Evolutionary conservation across 225 moss, liverwort and hornwort genomes (phyloP).

Genomic region (Polytrichum formosum): DNA sequence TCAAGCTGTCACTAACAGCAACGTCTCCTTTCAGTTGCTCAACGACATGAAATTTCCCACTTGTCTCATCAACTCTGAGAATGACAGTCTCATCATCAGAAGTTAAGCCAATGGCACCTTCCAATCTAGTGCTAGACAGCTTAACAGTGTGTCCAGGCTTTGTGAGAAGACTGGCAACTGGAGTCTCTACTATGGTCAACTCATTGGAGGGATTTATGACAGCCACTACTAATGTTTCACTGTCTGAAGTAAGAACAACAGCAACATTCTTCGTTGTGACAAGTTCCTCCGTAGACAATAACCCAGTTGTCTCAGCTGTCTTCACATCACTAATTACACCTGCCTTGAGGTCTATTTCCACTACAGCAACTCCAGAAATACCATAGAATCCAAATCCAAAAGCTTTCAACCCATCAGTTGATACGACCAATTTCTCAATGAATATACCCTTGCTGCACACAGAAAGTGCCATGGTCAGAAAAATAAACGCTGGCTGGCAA

Average conservation of each 20-base stretch:
- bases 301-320: slow-evolving; percentile 36
- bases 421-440: slow-evolving; percentile 44
- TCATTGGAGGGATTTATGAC: slow-evolving; percentile 26
- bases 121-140: slow-evolving; percentile 62
- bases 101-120: slow-evolving; percentile 67
- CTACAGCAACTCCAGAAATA: slow-evolving; percentile 56
- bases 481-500: too few relatives aligned
- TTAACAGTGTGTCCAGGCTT: slow-evolving; percentile 38
- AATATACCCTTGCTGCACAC: slow-evolving; percentile 51
- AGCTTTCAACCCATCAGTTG: slow-evolving; percentile 52
- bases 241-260: slow-evolving; percentile 65
- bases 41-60: slow-evolving; percentile 51
- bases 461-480: background rate
- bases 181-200: slow-evolving; percentile 50
- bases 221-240: slow-evolving; percentile 50
- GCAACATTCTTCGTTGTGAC: slow-evolving; percentile 50
- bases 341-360: slow-evolving; percentile 67
- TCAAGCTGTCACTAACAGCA: slow-evolving; percentile 73
- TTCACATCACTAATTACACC: slow-evolving; percentile 66
- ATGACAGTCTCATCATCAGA: slow-evolving; percentile 63
- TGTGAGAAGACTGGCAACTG: slow-evolving; percentile 52
- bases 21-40: slow-evolving; percentile 51
- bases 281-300: slow-evolving; percentile 55
- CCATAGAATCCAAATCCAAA: slow-evolving; percentile 76
- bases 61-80: slow-evolving; percentile 56